Base-by-base conservation (phyloP, 2,329 filamentous ascomycete species). In the Lachnellula arida region DNA sequence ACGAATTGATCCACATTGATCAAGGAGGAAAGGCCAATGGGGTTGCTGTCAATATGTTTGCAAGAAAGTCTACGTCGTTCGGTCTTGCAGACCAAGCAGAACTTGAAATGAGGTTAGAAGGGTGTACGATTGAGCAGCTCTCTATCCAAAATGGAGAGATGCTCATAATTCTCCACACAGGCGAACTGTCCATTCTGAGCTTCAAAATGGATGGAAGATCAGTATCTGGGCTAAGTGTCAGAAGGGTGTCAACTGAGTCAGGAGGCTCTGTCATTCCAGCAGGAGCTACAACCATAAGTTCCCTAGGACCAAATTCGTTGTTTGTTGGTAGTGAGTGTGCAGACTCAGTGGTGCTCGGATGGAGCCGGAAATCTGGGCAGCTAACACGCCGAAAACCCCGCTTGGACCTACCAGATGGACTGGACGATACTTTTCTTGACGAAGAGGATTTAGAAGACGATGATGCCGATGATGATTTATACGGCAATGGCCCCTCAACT, bases 11-110 rank as follows among this genome's bases (percentile, higher is more conserved):
- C 58, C 94, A 99, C 71, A 85, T 99, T 62, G 93, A 97, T 68
- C 94, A 99, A 76, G 91, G 91, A 11, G 94, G 94, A 32, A 97
- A 96, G 71, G 83, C 91, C 12, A 96, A 91, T 67, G 93, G 91
- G 2, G 88, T 97, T 56, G 93, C 88, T 4, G 89, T 99, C 61
- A 99, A 99, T 68, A 82, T 90, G 35, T 95, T 96, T 73, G 87
- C 92, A 4, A 90, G 86, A 70, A 83, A 89, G 59, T 83, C 84
- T 60, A 96, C 93, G 2, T 82, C 87, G 0, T 97, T 97, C 66
- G 83, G 87, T 50, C 84, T 99, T 70, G 81, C 83, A 5, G 94
- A 99, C 70, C 93, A 97, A 72, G 89, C 91, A 0, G 83, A 89
- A 46, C 77, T 97, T 46, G 81, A 82, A 15, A 75, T 97, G 57